A percentile compares a stretch with the other conserved stretches of the same genome.
phyloP scores from a whole-genome alignment of 129 eudicot genomes.

The Arctium lappa region DNA sequence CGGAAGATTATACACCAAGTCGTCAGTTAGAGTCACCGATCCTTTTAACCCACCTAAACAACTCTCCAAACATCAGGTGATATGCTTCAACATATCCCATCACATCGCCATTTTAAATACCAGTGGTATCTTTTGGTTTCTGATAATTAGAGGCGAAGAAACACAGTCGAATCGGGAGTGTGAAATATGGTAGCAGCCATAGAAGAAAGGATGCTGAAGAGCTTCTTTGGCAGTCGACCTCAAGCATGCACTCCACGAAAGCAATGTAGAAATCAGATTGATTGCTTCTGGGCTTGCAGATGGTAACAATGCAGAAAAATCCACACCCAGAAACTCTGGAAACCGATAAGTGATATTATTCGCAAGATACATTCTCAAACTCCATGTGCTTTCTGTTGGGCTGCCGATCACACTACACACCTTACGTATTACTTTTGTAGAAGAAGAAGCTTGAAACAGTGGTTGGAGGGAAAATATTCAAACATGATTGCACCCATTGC shows the following conservation, averaged over 20 bases:
- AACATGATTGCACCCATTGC: constrained; percentile 26
- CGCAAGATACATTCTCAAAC: no score
- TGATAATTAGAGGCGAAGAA: no score
- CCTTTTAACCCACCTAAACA: not conserved
- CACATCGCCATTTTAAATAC: not conserved
- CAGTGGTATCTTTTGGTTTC: not conserved
- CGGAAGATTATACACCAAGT: no score
- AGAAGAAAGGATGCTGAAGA: no score
- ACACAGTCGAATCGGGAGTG: no score
- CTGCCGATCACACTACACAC: not conserved
- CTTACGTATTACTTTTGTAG: not conserved
- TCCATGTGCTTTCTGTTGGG: not conserved
- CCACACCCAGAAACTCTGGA: no score
- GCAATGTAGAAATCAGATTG: not conserved
- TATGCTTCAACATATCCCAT: not conserved
- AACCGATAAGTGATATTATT: no score
- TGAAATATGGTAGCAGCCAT: no score
- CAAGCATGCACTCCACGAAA: constrained; percentile 7
- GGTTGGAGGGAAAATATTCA: not conserved
- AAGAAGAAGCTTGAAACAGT: not conserved
- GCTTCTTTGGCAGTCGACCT: not conserved
- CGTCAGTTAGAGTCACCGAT: not conserved
- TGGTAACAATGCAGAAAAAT: no score
- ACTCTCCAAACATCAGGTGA: no score
- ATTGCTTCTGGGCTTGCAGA: no score